Evolutionary conservation across 2,329 filamentous ascomycete species (phyloP).

Genomic region (Cytospora schulzeri): DNA sequence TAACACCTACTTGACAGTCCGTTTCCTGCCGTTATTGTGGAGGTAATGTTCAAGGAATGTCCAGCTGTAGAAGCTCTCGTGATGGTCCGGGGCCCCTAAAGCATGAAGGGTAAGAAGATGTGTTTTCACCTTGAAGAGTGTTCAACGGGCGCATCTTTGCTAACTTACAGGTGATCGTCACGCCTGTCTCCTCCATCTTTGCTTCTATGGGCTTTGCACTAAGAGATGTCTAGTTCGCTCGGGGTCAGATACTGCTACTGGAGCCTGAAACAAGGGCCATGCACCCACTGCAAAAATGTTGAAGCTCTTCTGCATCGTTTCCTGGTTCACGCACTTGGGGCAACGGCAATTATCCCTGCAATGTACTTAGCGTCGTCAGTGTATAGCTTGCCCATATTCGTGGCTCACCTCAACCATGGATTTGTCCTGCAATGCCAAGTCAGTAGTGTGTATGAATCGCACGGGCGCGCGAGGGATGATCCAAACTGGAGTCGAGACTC

Average conservation of each 20-base stretch:
- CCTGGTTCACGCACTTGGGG: constrained; percentile 64
- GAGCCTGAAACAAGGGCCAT: constrained; percentile 4
- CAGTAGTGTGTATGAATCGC: not conserved
- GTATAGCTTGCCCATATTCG: not conserved
- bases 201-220: constrained; percentile 43
- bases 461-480: not conserved
- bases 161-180: constrained; percentile 54
- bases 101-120: constrained; percentile 26
- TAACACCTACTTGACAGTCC: constrained; percentile 38
- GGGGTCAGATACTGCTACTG: constrained; percentile 7
- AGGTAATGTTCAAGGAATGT: constrained; percentile 59
- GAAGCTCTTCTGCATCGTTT: constrained; percentile 69
- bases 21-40: constrained; percentile 37
- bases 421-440: constrained; percentile 6
- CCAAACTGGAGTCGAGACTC: not conserved
- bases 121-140: not conserved
- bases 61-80: constrained; percentile 69
- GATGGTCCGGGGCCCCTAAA: constrained; percentile 67
- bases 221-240: constrained; percentile 32
- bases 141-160: not conserved
- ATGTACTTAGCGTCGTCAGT: constrained; percentile 4
- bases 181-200: constrained; percentile 38
- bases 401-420: constrained; percentile 25
- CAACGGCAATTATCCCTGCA: constrained; percentile 74
- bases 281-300: constrained; percentile 65